These are phyloP conservation scores for Pichia kudriavzevii DNA, from an alignment of 1,139 yeast genomes.

Conservation along the genomic window DNA sequence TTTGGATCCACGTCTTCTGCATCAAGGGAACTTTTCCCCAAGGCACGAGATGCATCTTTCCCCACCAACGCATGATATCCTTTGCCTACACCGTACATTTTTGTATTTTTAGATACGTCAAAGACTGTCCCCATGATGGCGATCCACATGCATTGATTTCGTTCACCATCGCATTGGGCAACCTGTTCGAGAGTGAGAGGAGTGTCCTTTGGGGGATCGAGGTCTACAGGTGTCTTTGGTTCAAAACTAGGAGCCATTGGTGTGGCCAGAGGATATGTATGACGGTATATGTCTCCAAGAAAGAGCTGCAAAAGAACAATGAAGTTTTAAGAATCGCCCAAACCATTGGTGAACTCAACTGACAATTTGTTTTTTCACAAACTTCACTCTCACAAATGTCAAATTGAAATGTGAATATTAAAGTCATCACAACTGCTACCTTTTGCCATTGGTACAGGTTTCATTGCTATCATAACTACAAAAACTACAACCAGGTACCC, in stretches of 20 bases:
- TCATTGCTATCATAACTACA: no score
- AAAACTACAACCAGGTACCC: not conserved
- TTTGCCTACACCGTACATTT: slow-evolving; percentile 69
- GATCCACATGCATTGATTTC: slow-evolving; percentile 39
- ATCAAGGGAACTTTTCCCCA: slow-evolving; percentile 48
- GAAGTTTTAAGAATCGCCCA: no score
- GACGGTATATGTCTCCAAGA: no score
- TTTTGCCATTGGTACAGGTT: no score
- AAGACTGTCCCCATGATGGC: slow-evolving; percentile 71
- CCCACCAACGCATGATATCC: slow-evolving; percentile 71
- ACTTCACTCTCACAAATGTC: no score
- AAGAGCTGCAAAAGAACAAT: no score
- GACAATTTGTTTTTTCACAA: no score
- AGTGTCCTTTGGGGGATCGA: slow-evolving; percentile 42
- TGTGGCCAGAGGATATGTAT: no score
- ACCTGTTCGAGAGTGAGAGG: slow-evolving; percentile 15
- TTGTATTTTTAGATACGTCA: slow-evolving; percentile 61
- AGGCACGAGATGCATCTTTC: slow-evolving; percentile 66
- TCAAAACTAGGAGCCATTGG: slow-evolving; percentile 26
- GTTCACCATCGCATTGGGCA: slow-evolving; percentile 12
- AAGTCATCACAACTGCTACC: no score
- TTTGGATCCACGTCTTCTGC: slow-evolving; percentile 36
- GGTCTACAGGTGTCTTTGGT: slow-evolving; percentile 43
- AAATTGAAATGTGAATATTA: no score
- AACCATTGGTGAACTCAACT: no score